These are phyloP conservation scores for Aspergillus felis DNA, from an alignment of 2,329 filamentous ascomycete species.

Conservation along the genomic window DNA sequence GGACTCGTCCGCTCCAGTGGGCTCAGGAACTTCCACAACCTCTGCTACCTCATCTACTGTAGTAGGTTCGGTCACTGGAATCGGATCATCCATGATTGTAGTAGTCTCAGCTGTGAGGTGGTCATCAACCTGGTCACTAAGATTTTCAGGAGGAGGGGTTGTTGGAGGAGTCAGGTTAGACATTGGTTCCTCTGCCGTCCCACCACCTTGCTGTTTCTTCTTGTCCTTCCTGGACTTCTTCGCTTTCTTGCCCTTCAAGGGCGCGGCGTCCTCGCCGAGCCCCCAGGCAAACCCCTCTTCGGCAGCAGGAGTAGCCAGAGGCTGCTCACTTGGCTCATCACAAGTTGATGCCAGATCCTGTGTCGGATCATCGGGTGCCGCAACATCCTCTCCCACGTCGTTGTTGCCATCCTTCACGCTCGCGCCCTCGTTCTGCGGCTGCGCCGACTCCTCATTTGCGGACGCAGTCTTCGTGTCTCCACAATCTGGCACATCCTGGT, in stretches of 20 bases:
- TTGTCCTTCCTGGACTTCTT: constrained; percentile 30
- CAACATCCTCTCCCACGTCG: not conserved
- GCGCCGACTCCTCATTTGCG: not conserved
- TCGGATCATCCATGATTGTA: constrained; percentile 6
- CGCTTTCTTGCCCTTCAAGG: constrained; percentile 17
- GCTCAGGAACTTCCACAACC: constrained; percentile 1
- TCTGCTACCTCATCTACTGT: not conserved
- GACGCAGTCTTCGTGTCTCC: constrained; percentile 8
- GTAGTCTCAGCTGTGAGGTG: constrained; percentile 3
- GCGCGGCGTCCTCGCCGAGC: not conserved
- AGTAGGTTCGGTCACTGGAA: not conserved
- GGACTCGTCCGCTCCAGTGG: not conserved
- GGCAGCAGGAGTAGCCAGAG: not conserved
- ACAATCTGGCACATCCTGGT: not conserved
- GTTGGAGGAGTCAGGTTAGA: constrained; percentile 35
- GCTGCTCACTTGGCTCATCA: constrained; percentile 1
- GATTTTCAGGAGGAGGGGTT: constrained; percentile 30
- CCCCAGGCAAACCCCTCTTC: constrained; percentile 5
- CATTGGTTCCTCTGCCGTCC: constrained; percentile 20
- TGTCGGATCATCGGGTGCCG: constrained; percentile 2
- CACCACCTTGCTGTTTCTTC: constrained; percentile 23
- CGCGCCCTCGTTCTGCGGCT: not conserved
- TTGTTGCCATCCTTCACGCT: not conserved
- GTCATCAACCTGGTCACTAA: constrained; percentile 10
- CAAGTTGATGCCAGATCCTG: constrained; percentile 1